Evolutionary conservation across 306 rosid genomes (phyloP).

Genomic region (Medicago lupulina): DNA sequence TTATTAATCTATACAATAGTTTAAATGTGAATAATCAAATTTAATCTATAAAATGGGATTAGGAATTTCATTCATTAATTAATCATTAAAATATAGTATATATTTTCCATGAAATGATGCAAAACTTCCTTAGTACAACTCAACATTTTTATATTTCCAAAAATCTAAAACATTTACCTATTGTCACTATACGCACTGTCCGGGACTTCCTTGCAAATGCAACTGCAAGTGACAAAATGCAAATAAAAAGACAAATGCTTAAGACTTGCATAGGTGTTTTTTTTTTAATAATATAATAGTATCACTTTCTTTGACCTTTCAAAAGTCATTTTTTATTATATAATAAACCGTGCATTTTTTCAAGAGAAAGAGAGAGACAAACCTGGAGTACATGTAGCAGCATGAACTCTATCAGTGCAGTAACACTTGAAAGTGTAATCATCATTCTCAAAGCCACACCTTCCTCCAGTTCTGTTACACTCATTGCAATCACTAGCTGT

Average conservation of each 20-base stretch:
- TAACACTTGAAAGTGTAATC: conserved; percentile 44
- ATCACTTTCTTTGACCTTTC: no score
- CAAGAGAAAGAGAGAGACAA: conserved; percentile 22
- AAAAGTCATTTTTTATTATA: no score
- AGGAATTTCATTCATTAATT: neutral
- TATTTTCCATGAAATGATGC: neutral
- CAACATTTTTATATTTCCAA: neutral
- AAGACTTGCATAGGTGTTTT: no score
- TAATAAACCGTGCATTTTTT: no score
- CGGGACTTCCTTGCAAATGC: neutral
- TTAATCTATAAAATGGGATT: neutral
- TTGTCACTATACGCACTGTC: neutral
- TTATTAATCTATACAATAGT: no score
- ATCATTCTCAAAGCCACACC: conserved; percentile 49
- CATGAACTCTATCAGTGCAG: conserved; percentile 64
- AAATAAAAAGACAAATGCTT: neutral
- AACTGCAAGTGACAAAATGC: neutral
- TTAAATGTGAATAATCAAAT: no score
- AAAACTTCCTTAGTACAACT: neutral
- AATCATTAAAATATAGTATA: neutral
- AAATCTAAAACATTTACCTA: neutral
- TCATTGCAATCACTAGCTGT: conserved; percentile 37
- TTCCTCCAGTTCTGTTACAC: conserved; percentile 48
- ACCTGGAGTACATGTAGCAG: conserved; percentile 52
- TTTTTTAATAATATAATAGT: no score